phyloP scores from a whole-genome alignment of 2,329 filamentous ascomycete species.

The Fusarium odoratissimum region DNA sequence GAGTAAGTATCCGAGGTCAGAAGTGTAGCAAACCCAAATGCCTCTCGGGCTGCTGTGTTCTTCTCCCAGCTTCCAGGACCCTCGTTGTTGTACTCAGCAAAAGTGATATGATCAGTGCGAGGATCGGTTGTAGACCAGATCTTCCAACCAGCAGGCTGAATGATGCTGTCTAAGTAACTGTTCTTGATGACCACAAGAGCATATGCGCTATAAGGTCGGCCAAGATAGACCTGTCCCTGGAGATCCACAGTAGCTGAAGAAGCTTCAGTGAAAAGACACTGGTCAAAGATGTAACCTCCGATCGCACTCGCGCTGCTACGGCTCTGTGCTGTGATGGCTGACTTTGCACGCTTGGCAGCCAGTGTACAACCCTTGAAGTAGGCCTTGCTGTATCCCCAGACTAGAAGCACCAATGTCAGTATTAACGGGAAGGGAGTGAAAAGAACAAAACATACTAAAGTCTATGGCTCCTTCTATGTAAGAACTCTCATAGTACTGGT shows the following conservation, averaged over 20 bases:
- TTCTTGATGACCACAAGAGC: constrained; percentile 60
- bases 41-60: constrained; percentile 32
- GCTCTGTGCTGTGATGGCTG: constrained; percentile 44
- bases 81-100: constrained; percentile 69
- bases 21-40: constrained; percentile 35
- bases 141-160: constrained; percentile 48
- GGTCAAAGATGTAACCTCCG: constrained; percentile 57
- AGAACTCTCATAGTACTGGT: constrained; percentile 37
- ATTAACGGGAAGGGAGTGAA: too few species aligned
- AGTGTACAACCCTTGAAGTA: constrained; percentile 42
- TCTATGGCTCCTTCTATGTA: constrained; percentile 39
- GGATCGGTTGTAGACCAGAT: constrained; percentile 70
- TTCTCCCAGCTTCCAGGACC: constrained; percentile 53
- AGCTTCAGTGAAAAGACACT: constrained; percentile 50
- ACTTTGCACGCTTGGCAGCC: constrained; percentile 30
- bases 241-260: constrained; percentile 36
- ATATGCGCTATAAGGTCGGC: constrained; percentile 59
- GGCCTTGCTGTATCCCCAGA: constrained; percentile 42
- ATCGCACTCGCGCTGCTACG: constrained; percentile 45
- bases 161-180: constrained; percentile 55
- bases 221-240: constrained; percentile 56
- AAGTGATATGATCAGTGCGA: constrained; percentile 64
- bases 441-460: too few species aligned
- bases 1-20: constrained; percentile 35
- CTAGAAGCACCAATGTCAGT: too few species aligned